These are phyloP conservation scores for Schizophyllum commune DNA, from an alignment of 1,284 basidiomycete species.

Conservation along the genomic window DNA sequence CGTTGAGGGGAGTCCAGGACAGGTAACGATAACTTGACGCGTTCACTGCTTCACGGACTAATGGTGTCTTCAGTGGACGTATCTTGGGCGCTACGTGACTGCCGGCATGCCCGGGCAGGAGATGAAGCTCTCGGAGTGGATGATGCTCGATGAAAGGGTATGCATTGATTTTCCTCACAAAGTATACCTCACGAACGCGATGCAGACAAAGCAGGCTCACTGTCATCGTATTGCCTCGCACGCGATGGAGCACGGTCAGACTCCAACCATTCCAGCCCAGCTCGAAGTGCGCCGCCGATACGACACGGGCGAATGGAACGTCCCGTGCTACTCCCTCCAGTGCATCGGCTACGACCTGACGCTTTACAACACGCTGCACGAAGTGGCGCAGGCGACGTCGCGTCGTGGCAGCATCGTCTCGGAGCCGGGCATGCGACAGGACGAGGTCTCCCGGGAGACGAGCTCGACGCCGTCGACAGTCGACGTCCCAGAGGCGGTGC, in stretches of 20 bases:
- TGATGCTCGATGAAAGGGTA: slow-evolving; percentile 19
- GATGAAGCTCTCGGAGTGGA: slow-evolving; percentile 23
- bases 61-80: slow-evolving; percentile 17
- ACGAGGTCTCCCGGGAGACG: neutral
- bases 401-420: neutral
- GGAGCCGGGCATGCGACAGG: neutral
- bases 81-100: slow-evolving; percentile 19
- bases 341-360: slow-evolving; percentile 20
- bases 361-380: slow-evolving; percentile 15
- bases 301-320: slow-evolving; percentile 20
- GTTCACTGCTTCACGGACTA: neutral
- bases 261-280: slow-evolving; percentile 7
- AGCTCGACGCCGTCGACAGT: neutral
- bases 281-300: slow-evolving; percentile 17
- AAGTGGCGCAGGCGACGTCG: neutral
- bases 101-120: slow-evolving; percentile 13
- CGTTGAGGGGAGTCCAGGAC: slow-evolving; percentile 14
- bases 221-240: slow-evolving; percentile 16
- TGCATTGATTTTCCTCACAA: neutral
- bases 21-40: slow-evolving; percentile 8
- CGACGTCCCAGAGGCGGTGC: neutral
- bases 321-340: slow-evolving; percentile 22
- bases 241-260: slow-evolving; percentile 6
- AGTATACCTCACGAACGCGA: neutral
- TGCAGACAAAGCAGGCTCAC: slow-evolving; percentile 18